Conservation (phyloP, 2,329 filamentous ascomycete genomes). For the Proliferodiscus dingleyae region DNA sequence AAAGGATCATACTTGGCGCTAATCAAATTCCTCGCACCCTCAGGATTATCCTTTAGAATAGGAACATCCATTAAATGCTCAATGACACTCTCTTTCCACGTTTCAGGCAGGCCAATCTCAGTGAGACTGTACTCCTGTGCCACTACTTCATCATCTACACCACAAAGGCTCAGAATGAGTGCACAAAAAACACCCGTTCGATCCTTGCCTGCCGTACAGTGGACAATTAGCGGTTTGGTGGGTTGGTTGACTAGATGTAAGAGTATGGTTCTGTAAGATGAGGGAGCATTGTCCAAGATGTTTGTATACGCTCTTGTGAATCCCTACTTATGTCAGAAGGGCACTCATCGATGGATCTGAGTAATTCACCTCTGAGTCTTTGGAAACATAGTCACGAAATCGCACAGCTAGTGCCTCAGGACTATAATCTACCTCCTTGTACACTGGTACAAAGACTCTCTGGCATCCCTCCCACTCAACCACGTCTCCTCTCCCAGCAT, state of each 20-base stretch:
- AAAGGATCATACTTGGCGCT: slow-evolving; percentile 30
- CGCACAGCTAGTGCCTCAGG: slow-evolving; percentile 59
- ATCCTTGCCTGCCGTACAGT: slow-evolving; percentile 76
- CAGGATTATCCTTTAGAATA: slow-evolving; percentile 36
- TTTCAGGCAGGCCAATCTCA: slow-evolving; percentile 50
- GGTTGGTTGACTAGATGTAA: slow-evolving; percentile 32
- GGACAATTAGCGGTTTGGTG: slow-evolving; percentile 53
- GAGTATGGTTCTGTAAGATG: slow-evolving; percentile 51
- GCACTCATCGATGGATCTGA: neutral
- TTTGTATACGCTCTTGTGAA: slow-evolving; percentile 60
- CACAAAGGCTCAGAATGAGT: slow-evolving; percentile 58
- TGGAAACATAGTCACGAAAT: slow-evolving; percentile 53
- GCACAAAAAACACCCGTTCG: slow-evolving; percentile 68
- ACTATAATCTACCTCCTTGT: slow-evolving; percentile 53
- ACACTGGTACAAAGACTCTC: slow-evolving; percentile 60
- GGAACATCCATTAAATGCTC: slow-evolving; percentile 46
- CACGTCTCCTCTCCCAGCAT: slow-evolving; percentile 33
- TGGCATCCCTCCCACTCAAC: slow-evolving; percentile 47
- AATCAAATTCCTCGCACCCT: slow-evolving; percentile 41
- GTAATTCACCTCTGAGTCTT: slow-evolving; percentile 39
- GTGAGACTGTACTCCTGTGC: slow-evolving; percentile 66
- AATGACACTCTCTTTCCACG: slow-evolving; percentile 48
- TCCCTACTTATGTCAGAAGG: slow-evolving; percentile 38
- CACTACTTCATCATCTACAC: slow-evolving; percentile 53
- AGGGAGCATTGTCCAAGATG: slow-evolving; percentile 51